Percentiles rank a stretch among this genome's conserved stretches.
These are phyloP conservation scores for Rhodotorula mucilaginosa DNA, from an alignment of 1,284 basidiomycete species.

Conservation along the genomic window DNA sequence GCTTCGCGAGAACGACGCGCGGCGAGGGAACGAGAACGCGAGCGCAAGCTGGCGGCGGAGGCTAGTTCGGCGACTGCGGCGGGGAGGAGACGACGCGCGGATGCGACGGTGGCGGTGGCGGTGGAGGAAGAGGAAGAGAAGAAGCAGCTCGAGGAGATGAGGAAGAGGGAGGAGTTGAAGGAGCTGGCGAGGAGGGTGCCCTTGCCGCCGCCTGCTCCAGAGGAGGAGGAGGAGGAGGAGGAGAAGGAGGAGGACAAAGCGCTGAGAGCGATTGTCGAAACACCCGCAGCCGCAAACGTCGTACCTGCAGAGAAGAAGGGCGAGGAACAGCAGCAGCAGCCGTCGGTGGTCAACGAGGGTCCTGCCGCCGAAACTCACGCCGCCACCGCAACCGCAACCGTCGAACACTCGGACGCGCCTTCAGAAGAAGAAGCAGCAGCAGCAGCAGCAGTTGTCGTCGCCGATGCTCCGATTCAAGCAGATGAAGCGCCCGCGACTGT, in stretches of 20 bases:
- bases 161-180: background rate
- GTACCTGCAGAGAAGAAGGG: background rate
- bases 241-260: background rate
- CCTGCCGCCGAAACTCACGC: background rate
- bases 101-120: background rate
- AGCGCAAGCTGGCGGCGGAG: background rate
- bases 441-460: background rate
- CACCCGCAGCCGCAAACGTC: background rate
- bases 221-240: conserved; percentile 1
- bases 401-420: no score
- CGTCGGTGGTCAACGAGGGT: background rate
- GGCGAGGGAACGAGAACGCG: conserved; percentile 1
- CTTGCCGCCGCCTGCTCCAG: background rate
- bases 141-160: background rate
- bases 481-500: background rate
- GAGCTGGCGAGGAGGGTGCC: background rate
- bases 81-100: background rate
- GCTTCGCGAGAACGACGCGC: conserved; percentile 13
- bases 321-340: background rate
- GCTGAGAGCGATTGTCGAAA: background rate
- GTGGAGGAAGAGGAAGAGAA: background rate
- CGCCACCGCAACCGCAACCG: background rate
- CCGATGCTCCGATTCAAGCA: background rate
- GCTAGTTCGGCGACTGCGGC: background rate
- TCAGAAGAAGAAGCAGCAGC: no score